Evolutionary conservation across 495 filamentous ascomycete genomes (phyloP).

Genomic region (Penicillium tannophilum): DNA sequence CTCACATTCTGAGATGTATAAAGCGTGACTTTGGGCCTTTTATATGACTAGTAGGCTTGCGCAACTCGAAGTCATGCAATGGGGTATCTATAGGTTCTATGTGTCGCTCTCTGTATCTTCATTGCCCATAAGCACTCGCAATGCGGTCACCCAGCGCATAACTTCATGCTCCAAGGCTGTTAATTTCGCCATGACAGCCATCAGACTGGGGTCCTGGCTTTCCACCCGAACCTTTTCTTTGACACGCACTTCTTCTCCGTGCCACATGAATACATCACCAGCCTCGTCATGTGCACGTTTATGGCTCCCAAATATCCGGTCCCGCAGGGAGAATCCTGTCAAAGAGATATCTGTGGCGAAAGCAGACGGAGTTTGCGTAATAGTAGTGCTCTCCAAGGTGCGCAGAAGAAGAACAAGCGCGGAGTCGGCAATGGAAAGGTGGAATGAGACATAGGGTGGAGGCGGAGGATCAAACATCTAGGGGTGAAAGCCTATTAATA

Average conservation of each 20-base stretch:
- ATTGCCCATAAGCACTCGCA: constrained; percentile 80
- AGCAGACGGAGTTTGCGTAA: constrained; percentile 59
- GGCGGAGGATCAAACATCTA: constrained; percentile 60
- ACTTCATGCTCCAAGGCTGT: constrained; percentile 77
- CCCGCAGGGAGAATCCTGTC: constrained; percentile 60
- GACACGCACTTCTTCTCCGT: constrained; percentile 76
- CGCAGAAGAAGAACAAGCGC: constrained; percentile 77
- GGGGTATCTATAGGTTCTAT: constrained; percentile 11
- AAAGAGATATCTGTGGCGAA: constrained; percentile 56
- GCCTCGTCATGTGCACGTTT: constrained; percentile 80
- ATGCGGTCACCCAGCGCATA: constrained; percentile 63
- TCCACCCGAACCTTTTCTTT: constrained; percentile 89
- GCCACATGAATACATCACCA: constrained; percentile 67
- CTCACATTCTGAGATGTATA: too few species aligned
- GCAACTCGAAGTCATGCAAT: not conserved
- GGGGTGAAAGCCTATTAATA: constrained; percentile 3
- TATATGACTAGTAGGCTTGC: not conserved
- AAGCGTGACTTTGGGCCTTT: not conserved
- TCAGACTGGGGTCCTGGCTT: constrained; percentile 84
- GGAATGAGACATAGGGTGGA: constrained; percentile 65
- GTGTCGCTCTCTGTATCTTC: constrained; percentile 45
- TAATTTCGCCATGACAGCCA: constrained; percentile 87
- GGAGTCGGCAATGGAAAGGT: constrained; percentile 76
- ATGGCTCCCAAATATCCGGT: constrained; percentile 54
- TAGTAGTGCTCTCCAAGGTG: constrained; percentile 68